phyloP scores from a whole-genome alignment of 805 yeast species.

The Debaryomyces maramus region DNA sequence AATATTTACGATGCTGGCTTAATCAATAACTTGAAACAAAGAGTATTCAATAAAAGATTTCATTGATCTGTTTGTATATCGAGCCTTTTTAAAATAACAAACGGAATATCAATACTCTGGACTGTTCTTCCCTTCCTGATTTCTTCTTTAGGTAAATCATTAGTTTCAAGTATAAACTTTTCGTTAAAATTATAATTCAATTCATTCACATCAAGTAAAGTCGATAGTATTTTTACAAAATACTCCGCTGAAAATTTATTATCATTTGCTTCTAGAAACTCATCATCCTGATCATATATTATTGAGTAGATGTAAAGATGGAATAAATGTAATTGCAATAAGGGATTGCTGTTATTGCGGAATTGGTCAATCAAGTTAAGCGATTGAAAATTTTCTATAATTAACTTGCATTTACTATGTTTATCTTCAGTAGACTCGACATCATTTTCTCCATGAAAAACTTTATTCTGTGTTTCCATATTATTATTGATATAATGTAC shows the following conservation, averaged over 20 bases:
- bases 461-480: not conserved
- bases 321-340: conserved; percentile 2
- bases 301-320: conserved; percentile 9
- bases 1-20: conserved; percentile 56
- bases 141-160: not conserved
- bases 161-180: conserved; percentile 10
- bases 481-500: not conserved
- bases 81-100: conserved; percentile 15
- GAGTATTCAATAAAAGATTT: conserved; percentile 16
- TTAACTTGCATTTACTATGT: not conserved
- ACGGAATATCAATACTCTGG: conserved; percentile 13
- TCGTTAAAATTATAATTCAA: conserved; percentile 7
- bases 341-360: not conserved
- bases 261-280: conserved; percentile 4
- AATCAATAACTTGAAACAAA: conserved; percentile 35
- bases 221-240: conserved; percentile 6
- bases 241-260: not conserved
- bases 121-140: conserved; percentile 3
- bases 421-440: not conserved
- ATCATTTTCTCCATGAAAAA: not conserved
- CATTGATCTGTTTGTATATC: conserved; percentile 2
- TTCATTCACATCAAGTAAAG: conserved; percentile 8
- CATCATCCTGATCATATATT: conserved; percentile 11
- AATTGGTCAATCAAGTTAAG: not conserved
- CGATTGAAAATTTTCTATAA: conserved; percentile 4